Evolutionary conservation across 805 yeast genomes (phyloP), one percentile per base, ranked within the genome.

Genomic region (Yarrowia sp.): DNA sequence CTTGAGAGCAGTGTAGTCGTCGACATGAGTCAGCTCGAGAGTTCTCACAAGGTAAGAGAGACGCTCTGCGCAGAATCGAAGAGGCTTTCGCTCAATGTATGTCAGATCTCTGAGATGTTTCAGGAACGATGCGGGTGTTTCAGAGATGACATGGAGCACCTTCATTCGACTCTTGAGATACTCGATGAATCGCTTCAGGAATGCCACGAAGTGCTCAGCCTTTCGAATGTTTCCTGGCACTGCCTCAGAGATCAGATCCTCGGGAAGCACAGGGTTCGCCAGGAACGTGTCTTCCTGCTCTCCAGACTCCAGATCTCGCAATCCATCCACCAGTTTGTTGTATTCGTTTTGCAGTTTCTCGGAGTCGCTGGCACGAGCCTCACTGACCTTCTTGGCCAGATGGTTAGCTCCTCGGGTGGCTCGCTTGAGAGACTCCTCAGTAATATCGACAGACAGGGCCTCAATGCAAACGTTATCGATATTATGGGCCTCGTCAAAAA

Each of bases 391-490:
- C 24, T 79, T 82, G n/a, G 85, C 84, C 64, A 94, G 77, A 49
- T 88, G 81, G 66, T 81, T 81, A 0, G 97, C 96, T 66, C 98
- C 98, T 66, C 86, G 81, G 0, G 96, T 81, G 0, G 99, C 99
- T 66, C 85, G 79, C 68, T 91, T 86, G 64, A 94, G 75, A 8
- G 90, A 84, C 67, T 93, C 97, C 68, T 91, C 96, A 0, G 97
- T 94, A 66, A 94, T 76, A 71, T 94, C 98, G 53, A 94, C 80
- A 6, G 97, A 90, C 41, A 94, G 74, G 0, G 98, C 89, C 73
- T 94, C 99, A 63, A 94, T 94, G 77, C 99, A 94, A 63, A 94
- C 99, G 78, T 94, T 94, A 79, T 94, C 99, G 62, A 94, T 94
- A 75, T 94, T 94, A 74, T 94, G 99, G 51, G 99, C 99, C 77